These are phyloP conservation scores for Peronospora tabacina DNA, from an alignment of 352 stramenopile genomes.

Conservation along the genomic window DNA sequence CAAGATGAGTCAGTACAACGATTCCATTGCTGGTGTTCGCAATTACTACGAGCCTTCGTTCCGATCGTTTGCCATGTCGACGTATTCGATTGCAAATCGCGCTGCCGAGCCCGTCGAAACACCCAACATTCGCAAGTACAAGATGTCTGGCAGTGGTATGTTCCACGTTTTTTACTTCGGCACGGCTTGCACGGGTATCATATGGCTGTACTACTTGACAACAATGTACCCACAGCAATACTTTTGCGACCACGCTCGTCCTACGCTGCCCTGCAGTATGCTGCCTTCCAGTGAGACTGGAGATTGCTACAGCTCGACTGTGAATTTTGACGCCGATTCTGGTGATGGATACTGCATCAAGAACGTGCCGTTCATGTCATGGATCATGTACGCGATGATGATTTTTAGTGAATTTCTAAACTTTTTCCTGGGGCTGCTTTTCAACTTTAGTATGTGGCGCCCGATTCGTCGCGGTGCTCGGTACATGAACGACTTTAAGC, in stretches of 20 bases:
- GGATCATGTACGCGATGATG: slow-evolving; percentile 84
- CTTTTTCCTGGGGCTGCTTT: slow-evolving; percentile 80
- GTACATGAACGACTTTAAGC: slow-evolving; percentile 88
- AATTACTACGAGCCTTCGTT: slow-evolving; percentile 88
- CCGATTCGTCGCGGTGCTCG: slow-evolving; percentile 81
- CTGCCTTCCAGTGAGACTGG: slow-evolving; percentile 44
- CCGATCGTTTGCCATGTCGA: slow-evolving; percentile 85
- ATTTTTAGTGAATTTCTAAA: slow-evolving; percentile 85
- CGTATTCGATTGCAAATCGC: slow-evolving; percentile 85
- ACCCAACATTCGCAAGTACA: slow-evolving; percentile 88
- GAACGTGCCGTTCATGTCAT: slow-evolving; percentile 50
- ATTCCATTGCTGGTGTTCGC: slow-evolving; percentile 56
- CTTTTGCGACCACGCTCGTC: slow-evolving; percentile 57
- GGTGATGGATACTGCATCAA: slow-evolving; percentile 78
- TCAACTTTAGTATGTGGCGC: slow-evolving; percentile 89
- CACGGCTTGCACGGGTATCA: slow-evolving; percentile 48
- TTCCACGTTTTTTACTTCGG: slow-evolving; percentile 86
- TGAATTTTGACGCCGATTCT: slow-evolving; percentile 59
- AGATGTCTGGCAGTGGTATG: slow-evolving; percentile 78
- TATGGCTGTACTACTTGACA: slow-evolving; percentile 76
- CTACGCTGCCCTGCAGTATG: slow-evolving; percentile 55
- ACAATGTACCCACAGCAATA: slow-evolving; percentile 82
- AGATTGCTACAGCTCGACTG: slow-evolving; percentile 52
- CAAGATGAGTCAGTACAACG: slow-evolving; percentile 80
- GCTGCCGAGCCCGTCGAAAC: slow-evolving; percentile 81